These are phyloP conservation scores for Sporothrix protearum DNA, from an alignment of 2,329 filamentous ascomycete genomes.

Conservation along the genomic window DNA sequence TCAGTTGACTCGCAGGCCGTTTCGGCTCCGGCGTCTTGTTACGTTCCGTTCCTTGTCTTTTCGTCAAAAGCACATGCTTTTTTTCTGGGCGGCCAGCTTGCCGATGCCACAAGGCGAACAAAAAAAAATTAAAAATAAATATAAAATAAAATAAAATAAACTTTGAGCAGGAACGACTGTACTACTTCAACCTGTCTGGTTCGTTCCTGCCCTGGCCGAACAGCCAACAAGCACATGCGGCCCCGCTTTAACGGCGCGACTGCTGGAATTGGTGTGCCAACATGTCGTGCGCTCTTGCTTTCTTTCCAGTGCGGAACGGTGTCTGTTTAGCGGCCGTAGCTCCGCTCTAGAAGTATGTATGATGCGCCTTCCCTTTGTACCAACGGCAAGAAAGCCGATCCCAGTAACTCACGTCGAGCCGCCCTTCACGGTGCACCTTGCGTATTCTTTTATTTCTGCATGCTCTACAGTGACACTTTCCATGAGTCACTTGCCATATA, in stretches of 20 bases:
- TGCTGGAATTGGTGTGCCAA: not conserved
- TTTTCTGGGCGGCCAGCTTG: not conserved
- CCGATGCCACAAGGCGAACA: not conserved
- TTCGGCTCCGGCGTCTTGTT: not conserved
- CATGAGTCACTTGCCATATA: not conserved
- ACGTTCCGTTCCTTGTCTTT: no score
- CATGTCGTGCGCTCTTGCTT: not conserved
- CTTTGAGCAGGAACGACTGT: not conserved
- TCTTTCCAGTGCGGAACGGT: not conserved
- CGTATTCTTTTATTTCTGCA: not conserved
- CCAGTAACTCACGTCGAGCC: not conserved
- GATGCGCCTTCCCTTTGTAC: not conserved
- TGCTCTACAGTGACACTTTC: not conserved
- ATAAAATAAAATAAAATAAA: not conserved
- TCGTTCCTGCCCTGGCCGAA: not conserved
- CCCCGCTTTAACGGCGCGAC: not conserved
- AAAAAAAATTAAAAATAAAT: no score
- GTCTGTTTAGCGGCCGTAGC: not conserved
- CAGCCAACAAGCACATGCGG: not conserved
- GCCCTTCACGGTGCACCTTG: not conserved
- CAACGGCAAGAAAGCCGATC: constrained; percentile 15
- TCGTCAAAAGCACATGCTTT: not conserved
- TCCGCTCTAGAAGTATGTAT: not conserved
- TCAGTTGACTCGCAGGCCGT: not conserved
- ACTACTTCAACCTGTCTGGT: not conserved